Evolutionary conservation across 1,284 basidiomycete species (phyloP).

Genomic region (Sutorius eximius): DNA sequence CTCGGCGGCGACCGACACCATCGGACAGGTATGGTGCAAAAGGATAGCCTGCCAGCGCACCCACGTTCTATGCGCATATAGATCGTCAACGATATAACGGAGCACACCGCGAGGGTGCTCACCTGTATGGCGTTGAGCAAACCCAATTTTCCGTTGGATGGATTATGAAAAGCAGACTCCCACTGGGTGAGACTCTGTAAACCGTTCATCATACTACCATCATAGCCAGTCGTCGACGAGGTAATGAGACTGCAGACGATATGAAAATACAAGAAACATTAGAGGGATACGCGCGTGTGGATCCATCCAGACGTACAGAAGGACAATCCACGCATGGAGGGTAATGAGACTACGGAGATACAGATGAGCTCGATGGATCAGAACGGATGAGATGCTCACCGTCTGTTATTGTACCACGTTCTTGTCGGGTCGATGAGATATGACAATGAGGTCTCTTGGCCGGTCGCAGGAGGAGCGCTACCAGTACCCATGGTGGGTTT

Average conservation of each 20-base stretch:
- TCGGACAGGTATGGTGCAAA: slow-evolving; percentile 73
- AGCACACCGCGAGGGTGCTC: slow-evolving; percentile 13
- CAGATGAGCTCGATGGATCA: not conserved
- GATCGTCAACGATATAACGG: slow-evolving; percentile 1
- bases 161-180: slow-evolving; percentile 56
- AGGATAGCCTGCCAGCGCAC: slow-evolving; percentile 63
- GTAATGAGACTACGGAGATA: slow-evolving; percentile 49
- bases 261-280: slow-evolving; percentile 1
- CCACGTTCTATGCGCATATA: slow-evolving; percentile 53
- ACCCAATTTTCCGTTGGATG: slow-evolving; percentile 58
- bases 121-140: slow-evolving; percentile 78
- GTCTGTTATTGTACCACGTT: slow-evolving; percentile 72
- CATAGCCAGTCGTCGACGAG: slow-evolving; percentile 75
- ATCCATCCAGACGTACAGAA: slow-evolving; percentile 47
- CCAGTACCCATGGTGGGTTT: slow-evolving; percentile 50
- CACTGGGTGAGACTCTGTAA: slow-evolving; percentile 67
- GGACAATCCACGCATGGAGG: slow-evolving; percentile 68
- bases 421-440: slow-evolving; percentile 63
- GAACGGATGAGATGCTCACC: slow-evolving; percentile 40
- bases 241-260: slow-evolving; percentile 57
- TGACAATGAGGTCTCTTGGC: slow-evolving; percentile 41
- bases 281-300: not conserved
- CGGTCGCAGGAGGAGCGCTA: slow-evolving; percentile 36
- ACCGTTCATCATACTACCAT: slow-evolving; percentile 78
- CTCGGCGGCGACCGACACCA: slow-evolving; percentile 60